phyloP scores from a whole-genome alignment of 164 flowering plant species.

The Dillenia turbinata region DNA sequence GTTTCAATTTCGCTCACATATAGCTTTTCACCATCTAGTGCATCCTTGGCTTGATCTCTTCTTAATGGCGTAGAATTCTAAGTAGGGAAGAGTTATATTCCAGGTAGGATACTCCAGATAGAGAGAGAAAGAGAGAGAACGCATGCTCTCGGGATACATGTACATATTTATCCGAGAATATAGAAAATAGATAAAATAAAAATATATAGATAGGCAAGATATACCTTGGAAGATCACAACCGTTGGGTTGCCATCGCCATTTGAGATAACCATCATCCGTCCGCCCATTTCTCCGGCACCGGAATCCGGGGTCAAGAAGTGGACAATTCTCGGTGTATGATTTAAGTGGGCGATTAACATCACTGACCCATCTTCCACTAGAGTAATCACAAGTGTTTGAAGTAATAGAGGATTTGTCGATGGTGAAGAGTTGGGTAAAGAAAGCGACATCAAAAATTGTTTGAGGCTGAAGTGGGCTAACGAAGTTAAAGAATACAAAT shows the following conservation, averaged over 20 bases:
- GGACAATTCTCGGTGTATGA: slow-evolving; percentile 47
- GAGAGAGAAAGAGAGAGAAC: too few relatives aligned
- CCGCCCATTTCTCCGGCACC: slow-evolving; percentile 54
- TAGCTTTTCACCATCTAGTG: too few relatives aligned
- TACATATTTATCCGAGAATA: neutral
- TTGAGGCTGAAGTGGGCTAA: slow-evolving; percentile 14
- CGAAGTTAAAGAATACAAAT: slow-evolving; percentile 8
- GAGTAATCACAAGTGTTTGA: slow-evolving; percentile 44
- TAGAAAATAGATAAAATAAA: too few relatives aligned
- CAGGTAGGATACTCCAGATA: too few relatives aligned
- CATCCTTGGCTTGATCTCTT: too few relatives aligned
- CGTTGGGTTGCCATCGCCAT: slow-evolving; percentile 75
- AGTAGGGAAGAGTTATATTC: too few relatives aligned
- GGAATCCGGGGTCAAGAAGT: slow-evolving; percentile 70
- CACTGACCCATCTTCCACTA: slow-evolving; percentile 56
- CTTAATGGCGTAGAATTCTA: too few relatives aligned
- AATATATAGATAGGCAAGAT: too few relatives aligned
- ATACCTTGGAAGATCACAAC: slow-evolving; percentile 68
- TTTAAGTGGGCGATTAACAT: slow-evolving; percentile 16
- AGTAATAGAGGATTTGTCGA: neutral
- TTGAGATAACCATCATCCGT: slow-evolving; percentile 37
- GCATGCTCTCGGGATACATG: neutral
- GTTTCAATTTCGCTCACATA: too few relatives aligned
- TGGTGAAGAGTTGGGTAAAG: slow-evolving; percentile 10
- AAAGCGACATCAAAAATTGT: slow-evolving; percentile 14